Evolutionary conservation across 129 eudicot species (phyloP).

Genomic region (carrot (Daucus carota)): DH1_v3.0 NC_030382.2:21465001-21465500

Average conservation of each 20-base stretch:
- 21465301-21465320: constrained; percentile 45
- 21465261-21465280: constrained; percentile 51
- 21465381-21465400: constrained; percentile 66
- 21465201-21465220: neutral
- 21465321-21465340: constrained; percentile 55
- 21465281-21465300: constrained; percentile 40
- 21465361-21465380: constrained; percentile 28
- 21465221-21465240: neutral
- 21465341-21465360: constrained; percentile 36
- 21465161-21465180: neutral
- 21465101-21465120: constrained; percentile 24
- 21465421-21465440: constrained; percentile 27
- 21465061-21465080: constrained; percentile 12
- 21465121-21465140: constrained; percentile 6
- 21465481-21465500: too few species aligned
- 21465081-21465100: constrained; percentile 16
- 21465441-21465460: too few species aligned
- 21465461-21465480: too few species aligned
- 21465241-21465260: constrained; percentile 40
- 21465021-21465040: neutral
- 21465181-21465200: constrained; percentile 4
- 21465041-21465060: neutral
- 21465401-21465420: constrained; percentile 15
- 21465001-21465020: neutral
- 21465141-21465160: constrained; percentile 8